Evolutionary conservation across 2,329 filamentous ascomycete genomes (phyloP), one percentile per base, ranked within the genome.

Genomic region (Diaporthe capsici): DNA sequence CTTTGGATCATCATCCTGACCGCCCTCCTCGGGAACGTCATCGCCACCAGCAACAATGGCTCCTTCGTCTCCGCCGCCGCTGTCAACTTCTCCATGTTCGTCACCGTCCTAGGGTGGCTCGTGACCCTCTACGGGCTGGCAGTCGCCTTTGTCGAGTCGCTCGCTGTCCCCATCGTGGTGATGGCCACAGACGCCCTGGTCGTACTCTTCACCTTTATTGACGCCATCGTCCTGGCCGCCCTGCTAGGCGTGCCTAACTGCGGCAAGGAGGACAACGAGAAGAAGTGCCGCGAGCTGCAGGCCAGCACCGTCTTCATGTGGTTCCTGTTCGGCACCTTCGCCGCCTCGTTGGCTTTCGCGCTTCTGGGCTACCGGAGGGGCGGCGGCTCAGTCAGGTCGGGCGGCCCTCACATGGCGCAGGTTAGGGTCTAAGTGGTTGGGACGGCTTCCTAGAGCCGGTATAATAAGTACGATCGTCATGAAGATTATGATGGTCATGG

Each of bases 221-320:
- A 86, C 74, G 93, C 90, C 77, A 88, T 96, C 76, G 93, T 94
- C 13, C 88, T 94, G 57, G 90, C 94, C 6, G 92, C 93, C 34
- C 92, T 92, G 83, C 88, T 96, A 12, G 84, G 86, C n/a, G 91
- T 89, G 9, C 90, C 92, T 82, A 92, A 93, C 88, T 96, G 94
- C 85, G 86, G 87, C 79, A 90, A 92, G 80, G 34, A 77, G 37
- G 90, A 92, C 80, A 28, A 78, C 55, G 83, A 87, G 82, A 91
- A 92, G 86, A 90, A 93, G 78, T 96, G 94, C 85, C 92, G 90
- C 77, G 91, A 95, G 85, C 90, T 94, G 22, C 94, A 96, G 86
- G 94, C 94, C 51, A 90, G 90, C 77, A 91, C 90, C 47, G 93
- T 91, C 51, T 96, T 96, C 86, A 88, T 95, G 85, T 96, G 93